Base-by-base conservation (phyloP, 2,329 filamentous ascomycete genomes). In the Aspergillus ochraceus region DNA sequence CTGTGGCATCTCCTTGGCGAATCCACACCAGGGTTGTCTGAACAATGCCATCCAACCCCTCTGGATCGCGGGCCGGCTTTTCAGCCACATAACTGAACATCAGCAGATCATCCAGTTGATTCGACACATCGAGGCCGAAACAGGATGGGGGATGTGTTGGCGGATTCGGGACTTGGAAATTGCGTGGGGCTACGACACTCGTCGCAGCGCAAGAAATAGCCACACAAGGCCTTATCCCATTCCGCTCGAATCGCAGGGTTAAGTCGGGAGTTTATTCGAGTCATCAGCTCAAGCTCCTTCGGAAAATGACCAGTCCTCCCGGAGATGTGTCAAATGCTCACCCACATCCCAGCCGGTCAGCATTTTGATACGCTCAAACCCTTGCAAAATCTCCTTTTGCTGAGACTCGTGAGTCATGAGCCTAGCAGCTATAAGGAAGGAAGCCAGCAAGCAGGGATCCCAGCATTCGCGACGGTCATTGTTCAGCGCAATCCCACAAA, bases 41-140 rank as follows among this genome's bases (percentile, higher is more conserved):
- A 86, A 83, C 61, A 86, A 86, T 65, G 82, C 83, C 3, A 83
- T 86, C 4, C 84, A 86, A 61, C 84, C 84, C 1, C 72, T 86
- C 0, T 86, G 82, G 80, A 76, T 86, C 12, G 84, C 84, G 0
- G 84, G 83, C 0, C 76, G 79, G 39, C 70, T 85, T 0, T 76
- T 86, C 47, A 85, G 80, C 56, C 84, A 86, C 70, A 74, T 71
- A 2, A 75, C 76, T 0, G 77, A 80, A 59, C 81, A 83, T 60
- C 64, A 69, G 17, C 71, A 76, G 9, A 74, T 83, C 10, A 26
- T 82, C 42, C 65, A 68, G 36, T 83, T 12, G 68, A 76, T 26
- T 68, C 76, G 56, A 71, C 2, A 73, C 80, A 19, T 69, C 71
- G 20, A 63, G 60, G 17, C 60, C 81, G 49, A 58, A n/a, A 83